Evolutionary conservation across 2,329 filamentous ascomycete genomes (phyloP).

Genomic region (Dactylonectria estremocensis): DNA sequence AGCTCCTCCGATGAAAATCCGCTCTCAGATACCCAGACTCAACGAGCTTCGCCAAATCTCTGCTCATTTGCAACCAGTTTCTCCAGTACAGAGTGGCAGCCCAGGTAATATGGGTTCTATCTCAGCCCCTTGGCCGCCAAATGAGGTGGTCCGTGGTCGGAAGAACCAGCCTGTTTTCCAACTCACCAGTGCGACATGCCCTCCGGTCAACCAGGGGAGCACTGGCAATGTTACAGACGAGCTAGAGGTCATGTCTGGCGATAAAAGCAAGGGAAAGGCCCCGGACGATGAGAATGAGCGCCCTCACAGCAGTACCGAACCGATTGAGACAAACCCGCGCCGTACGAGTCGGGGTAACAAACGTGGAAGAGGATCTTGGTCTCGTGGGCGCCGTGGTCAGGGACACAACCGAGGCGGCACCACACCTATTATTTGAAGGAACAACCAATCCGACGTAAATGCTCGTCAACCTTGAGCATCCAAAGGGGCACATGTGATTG

Average conservation of each 20-base stretch:
- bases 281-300: slow-evolving; percentile 32
- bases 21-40: slow-evolving; percentile 48
- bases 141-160: slow-evolving; percentile 5
- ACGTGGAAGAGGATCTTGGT: slow-evolving; percentile 46
- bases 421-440: slow-evolving; percentile 11
- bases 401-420: slow-evolving; percentile 33
- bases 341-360: slow-evolving; percentile 43
- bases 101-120: not conserved
- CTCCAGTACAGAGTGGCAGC: not conserved
- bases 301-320: slow-evolving; percentile 16
- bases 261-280: slow-evolving; percentile 1
- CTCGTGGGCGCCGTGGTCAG: slow-evolving; percentile 49
- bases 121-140: not conserved
- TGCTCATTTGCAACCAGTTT: not conserved
- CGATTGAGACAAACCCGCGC: slow-evolving; percentile 21
- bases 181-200: slow-evolving; percentile 13
- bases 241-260: not conserved
- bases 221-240: slow-evolving; percentile 9
- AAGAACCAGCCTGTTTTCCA: slow-evolving; percentile 4
- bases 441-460: slow-evolving; percentile 8
- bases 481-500: not conserved
- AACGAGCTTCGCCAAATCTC: slow-evolving; percentile 34
- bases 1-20: slow-evolving; percentile 41
- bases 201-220: slow-evolving; percentile 6
- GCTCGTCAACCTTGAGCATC: slow-evolving; percentile 12